Evolutionary conservation across 768 basidiomycete species (phyloP).

Genomic region (Sporobolomyces pararoseus): DNA sequence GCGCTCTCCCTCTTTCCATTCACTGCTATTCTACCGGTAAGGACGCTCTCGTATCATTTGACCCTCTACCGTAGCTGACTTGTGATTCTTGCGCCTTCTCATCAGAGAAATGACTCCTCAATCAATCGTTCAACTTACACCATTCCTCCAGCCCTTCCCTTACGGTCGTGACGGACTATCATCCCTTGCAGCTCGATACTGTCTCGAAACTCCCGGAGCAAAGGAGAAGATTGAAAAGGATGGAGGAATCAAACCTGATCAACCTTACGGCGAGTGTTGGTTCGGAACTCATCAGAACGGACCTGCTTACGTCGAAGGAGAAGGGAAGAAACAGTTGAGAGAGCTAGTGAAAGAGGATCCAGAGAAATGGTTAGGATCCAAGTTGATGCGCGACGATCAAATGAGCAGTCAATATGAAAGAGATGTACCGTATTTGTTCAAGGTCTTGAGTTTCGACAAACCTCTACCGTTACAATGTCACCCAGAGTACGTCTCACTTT

Average conservation of each 20-base stretch:
- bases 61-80: no score
- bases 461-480: constrained; percentile 42
- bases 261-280: constrained; percentile 38
- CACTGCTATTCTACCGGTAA: no score
- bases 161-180: constrained; percentile 23
- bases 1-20: no score
- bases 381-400: constrained; percentile 31
- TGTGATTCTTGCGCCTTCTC: no score
- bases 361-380: constrained; percentile 32
- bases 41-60: no score
- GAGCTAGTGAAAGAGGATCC: constrained; percentile 30
- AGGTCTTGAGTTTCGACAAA: constrained; percentile 43
- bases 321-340: neutral
- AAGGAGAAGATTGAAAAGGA: constrained; percentile 19
- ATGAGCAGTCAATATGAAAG: constrained; percentile 32
- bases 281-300: constrained; percentile 40
- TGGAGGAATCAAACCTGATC: constrained; percentile 30
- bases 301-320: constrained; percentile 20
- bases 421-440: constrained; percentile 43
- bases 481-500: constrained; percentile 13
- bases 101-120: neutral
- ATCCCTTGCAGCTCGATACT: constrained; percentile 23
- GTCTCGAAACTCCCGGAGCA: constrained; percentile 13
- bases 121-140: constrained; percentile 39
- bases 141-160: constrained; percentile 43